phyloP scores from a whole-genome alignment of 805 yeast genomes.

The Myxozyma melibiosi region DNA sequence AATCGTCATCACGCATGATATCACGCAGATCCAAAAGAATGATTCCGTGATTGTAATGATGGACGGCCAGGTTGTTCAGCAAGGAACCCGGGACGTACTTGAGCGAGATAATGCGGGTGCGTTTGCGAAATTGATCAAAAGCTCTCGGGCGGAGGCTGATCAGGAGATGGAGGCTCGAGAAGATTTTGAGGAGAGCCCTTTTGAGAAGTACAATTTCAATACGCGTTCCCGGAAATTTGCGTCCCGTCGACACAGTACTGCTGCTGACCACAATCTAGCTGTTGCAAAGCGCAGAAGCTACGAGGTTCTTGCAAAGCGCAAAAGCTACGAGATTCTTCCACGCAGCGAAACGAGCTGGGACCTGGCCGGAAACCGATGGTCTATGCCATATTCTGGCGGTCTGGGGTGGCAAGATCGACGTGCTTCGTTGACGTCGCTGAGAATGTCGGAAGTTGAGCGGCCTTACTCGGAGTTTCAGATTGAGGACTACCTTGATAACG shows the following conservation, averaged over 20 bases:
- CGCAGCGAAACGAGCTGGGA: no score
- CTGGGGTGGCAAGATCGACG: background rate
- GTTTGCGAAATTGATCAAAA: constrained; percentile 7
- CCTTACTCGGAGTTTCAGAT: constrained; percentile 5
- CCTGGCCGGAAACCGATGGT: no score
- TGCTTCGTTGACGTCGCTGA: background rate
- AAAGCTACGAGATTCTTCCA: no score
- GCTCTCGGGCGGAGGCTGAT: constrained; percentile 1
- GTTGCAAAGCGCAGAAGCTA: no score
- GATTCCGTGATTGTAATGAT: constrained; percentile 65
- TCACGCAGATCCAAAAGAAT: constrained; percentile 54
- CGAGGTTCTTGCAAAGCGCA: no score
- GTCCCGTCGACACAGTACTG: no score
- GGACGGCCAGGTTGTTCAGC: constrained; percentile 56
- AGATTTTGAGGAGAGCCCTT: no score
- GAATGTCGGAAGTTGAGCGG: background rate
- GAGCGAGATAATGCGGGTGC: constrained; percentile 19
- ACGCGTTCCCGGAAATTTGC: no score
- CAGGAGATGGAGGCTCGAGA: background rate
- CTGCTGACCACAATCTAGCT: no score
- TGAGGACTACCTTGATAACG: background rate
- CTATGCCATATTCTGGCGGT: background rate
- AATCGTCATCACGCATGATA: constrained; percentile 78
- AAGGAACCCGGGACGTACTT: constrained; percentile 47
- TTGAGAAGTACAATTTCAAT: no score